Evolutionary conservation across 2,329 filamentous ascomycete genomes (phyloP).

Genomic region (Ophioceras dolichostomum): DNA sequence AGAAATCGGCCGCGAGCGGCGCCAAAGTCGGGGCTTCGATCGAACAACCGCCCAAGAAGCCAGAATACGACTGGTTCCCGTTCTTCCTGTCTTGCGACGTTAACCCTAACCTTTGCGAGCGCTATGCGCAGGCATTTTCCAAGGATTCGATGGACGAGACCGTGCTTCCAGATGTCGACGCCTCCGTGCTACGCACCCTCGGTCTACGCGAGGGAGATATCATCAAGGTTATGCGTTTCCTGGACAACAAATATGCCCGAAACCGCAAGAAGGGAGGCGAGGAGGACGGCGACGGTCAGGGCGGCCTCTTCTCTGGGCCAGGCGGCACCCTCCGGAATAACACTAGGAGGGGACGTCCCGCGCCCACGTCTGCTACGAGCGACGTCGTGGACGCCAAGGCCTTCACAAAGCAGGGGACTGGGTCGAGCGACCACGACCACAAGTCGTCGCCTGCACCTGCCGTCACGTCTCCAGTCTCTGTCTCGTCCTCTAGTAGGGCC

Average conservation of each 20-base stretch:
- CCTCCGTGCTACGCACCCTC: conserved; percentile 68
- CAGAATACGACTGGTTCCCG: conserved; percentile 96
- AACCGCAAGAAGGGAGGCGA: conserved; percentile 44
- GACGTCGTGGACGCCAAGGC: conserved; percentile 82
- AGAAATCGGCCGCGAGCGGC: conserved; percentile 24
- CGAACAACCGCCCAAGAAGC: conserved; percentile 41
- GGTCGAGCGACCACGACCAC: conserved; percentile 20
- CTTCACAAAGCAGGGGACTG: conserved; percentile 53
- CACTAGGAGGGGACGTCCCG: conserved; percentile 80
- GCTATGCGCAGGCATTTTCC: conserved; percentile 80
- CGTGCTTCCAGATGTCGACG: conserved; percentile 78
- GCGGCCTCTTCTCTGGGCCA: conserved; percentile 80
- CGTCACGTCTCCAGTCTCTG: conserved; percentile 8
- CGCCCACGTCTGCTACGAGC: conserved; percentile 73
- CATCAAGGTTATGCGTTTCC: conserved; percentile 79
- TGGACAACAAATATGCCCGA: conserved; percentile 72
- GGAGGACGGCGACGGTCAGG: conserved; percentile 45
- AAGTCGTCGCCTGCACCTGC: conserved; percentile 23
- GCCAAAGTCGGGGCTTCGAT: conserved; percentile 45
- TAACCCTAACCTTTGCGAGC: conserved; percentile 82
- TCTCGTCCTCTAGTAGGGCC: conserved; percentile 10
- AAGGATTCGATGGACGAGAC: conserved; percentile 95
- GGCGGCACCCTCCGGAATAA: conserved; percentile 90
- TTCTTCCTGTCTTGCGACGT: conserved; percentile 94
- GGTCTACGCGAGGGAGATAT: conserved; percentile 96